Evolutionary conservation across 805 yeast species (phyloP).

Genomic region (Ogataea nonfermentans): DNA sequence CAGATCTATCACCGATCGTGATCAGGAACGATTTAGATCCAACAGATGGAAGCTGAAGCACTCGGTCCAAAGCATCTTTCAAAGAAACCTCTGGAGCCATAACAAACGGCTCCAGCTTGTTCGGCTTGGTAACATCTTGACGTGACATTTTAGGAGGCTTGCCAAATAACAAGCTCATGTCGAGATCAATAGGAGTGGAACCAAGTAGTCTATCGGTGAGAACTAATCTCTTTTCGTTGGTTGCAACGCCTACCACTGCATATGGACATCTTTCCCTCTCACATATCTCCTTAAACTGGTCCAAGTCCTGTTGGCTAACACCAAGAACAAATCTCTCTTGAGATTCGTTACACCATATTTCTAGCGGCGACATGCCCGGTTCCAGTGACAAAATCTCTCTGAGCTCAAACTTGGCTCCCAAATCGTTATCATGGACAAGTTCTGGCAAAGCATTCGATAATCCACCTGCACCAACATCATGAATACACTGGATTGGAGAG

Average conservation of each 20-base stretch:
- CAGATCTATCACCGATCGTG: constrained; percentile 98
- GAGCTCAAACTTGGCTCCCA: constrained; percentile 91
- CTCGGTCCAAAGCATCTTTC: constrained; percentile 72
- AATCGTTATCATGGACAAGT: constrained; percentile 92
- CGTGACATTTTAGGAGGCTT: constrained; percentile 96
- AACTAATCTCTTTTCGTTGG: constrained; percentile 76
- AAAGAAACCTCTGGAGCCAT: constrained; percentile 38
- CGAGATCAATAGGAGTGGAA: constrained; percentile 91
- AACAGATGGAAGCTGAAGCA: constrained; percentile 85
- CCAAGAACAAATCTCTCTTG: constrained; percentile 98
- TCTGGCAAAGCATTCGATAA: constrained; percentile 96
- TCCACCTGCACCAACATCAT: constrained; percentile 99
- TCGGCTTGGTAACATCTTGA: constrained; percentile 59
- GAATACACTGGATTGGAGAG: constrained; percentile 88
- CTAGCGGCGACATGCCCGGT: constrained; percentile 99
- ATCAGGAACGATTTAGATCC: constrained; percentile 93
- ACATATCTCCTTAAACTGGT: constrained; percentile 73
- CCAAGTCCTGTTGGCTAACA: constrained; percentile 75
- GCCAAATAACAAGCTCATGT: constrained; percentile 92
- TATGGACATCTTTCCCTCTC: constrained; percentile 94
- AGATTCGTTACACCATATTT: constrained; percentile 99
- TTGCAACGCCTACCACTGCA: constrained; percentile 94
- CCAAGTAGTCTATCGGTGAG: constrained; percentile 75
- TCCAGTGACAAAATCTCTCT: constrained; percentile 88
- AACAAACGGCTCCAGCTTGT: constrained; percentile 43